Percentiles rank a stretch among this genome's conserved stretches.
Conservation (phyloP, 768 basidiomycete genomes). For the Russula abietina region DNA sequence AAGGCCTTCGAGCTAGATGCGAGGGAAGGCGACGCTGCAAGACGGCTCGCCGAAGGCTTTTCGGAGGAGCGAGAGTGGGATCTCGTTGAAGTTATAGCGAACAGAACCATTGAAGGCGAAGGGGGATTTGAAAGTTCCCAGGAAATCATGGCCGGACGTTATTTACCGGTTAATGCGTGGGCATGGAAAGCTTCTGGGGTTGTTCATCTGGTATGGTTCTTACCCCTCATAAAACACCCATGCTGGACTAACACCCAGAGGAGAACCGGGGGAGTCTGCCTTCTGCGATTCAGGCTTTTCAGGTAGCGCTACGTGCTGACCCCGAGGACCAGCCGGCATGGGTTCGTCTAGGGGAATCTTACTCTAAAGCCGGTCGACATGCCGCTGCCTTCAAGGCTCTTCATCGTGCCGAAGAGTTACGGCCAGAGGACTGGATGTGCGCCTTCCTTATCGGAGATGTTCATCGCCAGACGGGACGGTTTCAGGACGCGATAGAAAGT, state of each 20-base stretch:
- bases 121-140: slow-evolving; percentile 54
- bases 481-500: slow-evolving; percentile 63
- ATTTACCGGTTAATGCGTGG: slow-evolving; percentile 82
- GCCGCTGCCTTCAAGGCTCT: slow-evolving; percentile 88
- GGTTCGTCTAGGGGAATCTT: slow-evolving; percentile 89
- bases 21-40: slow-evolving; percentile 79
- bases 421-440: slow-evolving; percentile 78
- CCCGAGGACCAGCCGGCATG: slow-evolving; percentile 76
- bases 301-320: slow-evolving; percentile 77
- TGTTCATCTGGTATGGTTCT: slow-evolving; percentile 70
- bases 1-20: slow-evolving; percentile 97
- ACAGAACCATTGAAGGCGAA: slow-evolving; percentile 89
- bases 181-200: slow-evolving; percentile 96
- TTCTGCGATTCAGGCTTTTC: slow-evolving; percentile 75
- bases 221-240: background rate
- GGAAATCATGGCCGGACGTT: slow-evolving; percentile 41
- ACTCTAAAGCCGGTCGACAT: slow-evolving; percentile 81
- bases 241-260: slow-evolving; percentile 14
- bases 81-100: slow-evolving; percentile 89
- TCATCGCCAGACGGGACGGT: slow-evolving; percentile 68
- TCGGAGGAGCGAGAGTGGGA: slow-evolving; percentile 95
- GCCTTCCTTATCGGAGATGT: slow-evolving; percentile 81
- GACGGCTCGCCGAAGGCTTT: slow-evolving; percentile 78
- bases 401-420: slow-evolving; percentile 61
- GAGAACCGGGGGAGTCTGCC: slow-evolving; percentile 65